Evolutionary conservation across 495 filamentous ascomycete species (phyloP).

Genomic region (Stereocaulon alpinum): DNA sequence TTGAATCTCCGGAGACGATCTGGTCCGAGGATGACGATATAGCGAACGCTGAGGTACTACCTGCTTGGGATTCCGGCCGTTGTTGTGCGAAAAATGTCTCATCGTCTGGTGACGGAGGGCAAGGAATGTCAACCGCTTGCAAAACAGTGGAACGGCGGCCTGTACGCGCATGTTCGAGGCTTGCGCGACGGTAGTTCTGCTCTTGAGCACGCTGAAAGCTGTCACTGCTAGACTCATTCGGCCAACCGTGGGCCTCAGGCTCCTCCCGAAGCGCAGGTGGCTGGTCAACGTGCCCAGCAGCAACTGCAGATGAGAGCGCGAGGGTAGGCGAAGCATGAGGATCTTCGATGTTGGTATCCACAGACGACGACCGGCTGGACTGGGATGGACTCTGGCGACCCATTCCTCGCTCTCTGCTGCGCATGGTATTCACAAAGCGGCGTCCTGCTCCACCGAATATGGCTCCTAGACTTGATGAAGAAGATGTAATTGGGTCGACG

Average conservation of each 20-base stretch:
- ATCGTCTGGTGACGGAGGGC: constrained; percentile 44
- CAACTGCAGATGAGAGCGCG: constrained; percentile 49
- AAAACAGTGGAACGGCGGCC: constrained; percentile 24
- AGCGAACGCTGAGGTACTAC: constrained; percentile 47
- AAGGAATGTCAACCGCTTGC: constrained; percentile 21
- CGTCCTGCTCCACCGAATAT: constrained; percentile 49
- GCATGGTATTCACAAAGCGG: constrained; percentile 37
- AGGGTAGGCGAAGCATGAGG: constrained; percentile 55
- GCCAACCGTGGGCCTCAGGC: constrained; percentile 17
- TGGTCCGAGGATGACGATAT: constrained; percentile 44
- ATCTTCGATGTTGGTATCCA: constrained; percentile 37
- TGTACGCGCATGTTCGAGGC: constrained; percentile 23
- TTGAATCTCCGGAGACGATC: constrained; percentile 49
- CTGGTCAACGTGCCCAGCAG: constrained; percentile 50
- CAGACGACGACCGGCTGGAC: constrained; percentile 22
- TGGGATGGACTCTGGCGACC: constrained; percentile 15
- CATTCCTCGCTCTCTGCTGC: constrained; percentile 28
- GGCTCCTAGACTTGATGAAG: constrained; percentile 40
- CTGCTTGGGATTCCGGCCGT: constrained; percentile 37
- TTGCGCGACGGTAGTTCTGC: constrained; percentile 21
- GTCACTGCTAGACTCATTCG: constrained; percentile 32
- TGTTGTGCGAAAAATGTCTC: constrained; percentile 30
- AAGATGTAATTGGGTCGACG: constrained; percentile 38
- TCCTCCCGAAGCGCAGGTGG: constrained; percentile 35
- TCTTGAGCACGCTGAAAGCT: constrained; percentile 37